Conservation (phyloP, 2,329 filamentous ascomycete genomes). For the Colletotrichum endophyticum region DNA sequence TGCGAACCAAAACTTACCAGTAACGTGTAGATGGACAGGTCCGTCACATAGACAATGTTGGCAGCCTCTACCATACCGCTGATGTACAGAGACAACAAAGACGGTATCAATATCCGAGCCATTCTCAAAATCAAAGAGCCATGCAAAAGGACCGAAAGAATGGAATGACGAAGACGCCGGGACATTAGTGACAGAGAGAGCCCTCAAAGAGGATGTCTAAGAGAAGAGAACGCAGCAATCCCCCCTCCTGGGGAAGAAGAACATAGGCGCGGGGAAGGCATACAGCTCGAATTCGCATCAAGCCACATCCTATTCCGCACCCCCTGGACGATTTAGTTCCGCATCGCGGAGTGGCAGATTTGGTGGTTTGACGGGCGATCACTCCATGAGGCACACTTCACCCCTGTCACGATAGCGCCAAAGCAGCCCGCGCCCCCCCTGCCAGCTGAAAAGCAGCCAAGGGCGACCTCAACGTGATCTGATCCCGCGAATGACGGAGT, state of each 20-base stretch:
- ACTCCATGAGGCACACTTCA: neutral
- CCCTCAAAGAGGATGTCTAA: neutral
- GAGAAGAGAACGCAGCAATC: neutral
- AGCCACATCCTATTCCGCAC: neutral
- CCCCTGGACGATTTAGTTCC: neutral
- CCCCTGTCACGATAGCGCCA: conserved; percentile 7
- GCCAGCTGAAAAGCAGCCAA: neutral
- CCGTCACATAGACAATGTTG: conserved; percentile 48
- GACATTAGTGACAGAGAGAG: neutral
- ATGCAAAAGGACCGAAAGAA: neutral
- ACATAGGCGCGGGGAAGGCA: neutral
- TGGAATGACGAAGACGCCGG: neutral
- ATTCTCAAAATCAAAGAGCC: neutral
- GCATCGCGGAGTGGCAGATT: neutral
- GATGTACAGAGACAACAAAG: neutral
- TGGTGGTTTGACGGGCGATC: conserved; percentile 1
- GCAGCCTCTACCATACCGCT: neutral
- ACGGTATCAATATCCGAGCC: neutral
- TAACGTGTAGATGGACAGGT: conserved; percentile 44
- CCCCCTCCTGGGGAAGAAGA: neutral
- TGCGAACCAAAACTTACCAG: conserved; percentile 35
- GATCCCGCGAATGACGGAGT: neutral
- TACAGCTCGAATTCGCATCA: neutral
- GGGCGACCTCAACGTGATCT: neutral
- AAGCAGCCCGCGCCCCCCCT: neutral